Evolutionary conservation across 164 flowering plant genomes (phyloP), one percentile per base, ranked within the genome.

Genomic region (Magnolia officinalis): DNA sequence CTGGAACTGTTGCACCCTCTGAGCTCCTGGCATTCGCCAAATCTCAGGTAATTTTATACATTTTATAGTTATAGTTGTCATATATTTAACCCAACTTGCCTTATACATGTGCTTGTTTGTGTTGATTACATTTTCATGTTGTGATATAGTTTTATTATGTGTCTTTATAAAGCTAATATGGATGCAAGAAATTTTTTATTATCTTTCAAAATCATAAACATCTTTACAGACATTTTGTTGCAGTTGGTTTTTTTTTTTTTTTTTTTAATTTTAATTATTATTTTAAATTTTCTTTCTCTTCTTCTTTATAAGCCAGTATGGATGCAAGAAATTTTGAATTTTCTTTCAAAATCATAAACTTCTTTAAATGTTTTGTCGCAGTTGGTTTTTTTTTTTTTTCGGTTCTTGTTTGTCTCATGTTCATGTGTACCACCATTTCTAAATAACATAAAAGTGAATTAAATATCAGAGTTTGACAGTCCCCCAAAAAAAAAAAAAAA

Each of bases 1-100:
- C 88, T 9, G 93, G 91, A 23, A 78, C 73, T 63, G 91, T 85
- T 1, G 68, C 89, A 0, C 87, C 98, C 0, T 71, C 86, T 4
- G 86, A 91, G 80, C 94, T 95, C 59, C 84, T 93, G 1, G 61
- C 87, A 14, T 86, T 92, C 31, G 98, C 98, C 0, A 84, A 93
- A 74, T 91, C 96, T 78, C 98, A 94, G 93, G 97, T 90, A 74
- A 72, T 13, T 59, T 23, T 16, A 23, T 19, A 2, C 16, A 31
- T 9, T 55, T 51, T 72, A 23, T 64, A 13, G 74, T 8, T 37
- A 4, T 37, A 37, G 45, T 37, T 4, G 45, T 37, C 45, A 37
- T 37, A 37, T 37, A 37, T 37, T 37, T 37, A 37, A 37, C 45
- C 0, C 6, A 37, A 37, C 2, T 37, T 37, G 45, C 45, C 45